Evolutionary conservation across 2,329 filamentous ascomycete genomes (phyloP).

Genomic region (Penicillium sclerotigenum): DNA sequence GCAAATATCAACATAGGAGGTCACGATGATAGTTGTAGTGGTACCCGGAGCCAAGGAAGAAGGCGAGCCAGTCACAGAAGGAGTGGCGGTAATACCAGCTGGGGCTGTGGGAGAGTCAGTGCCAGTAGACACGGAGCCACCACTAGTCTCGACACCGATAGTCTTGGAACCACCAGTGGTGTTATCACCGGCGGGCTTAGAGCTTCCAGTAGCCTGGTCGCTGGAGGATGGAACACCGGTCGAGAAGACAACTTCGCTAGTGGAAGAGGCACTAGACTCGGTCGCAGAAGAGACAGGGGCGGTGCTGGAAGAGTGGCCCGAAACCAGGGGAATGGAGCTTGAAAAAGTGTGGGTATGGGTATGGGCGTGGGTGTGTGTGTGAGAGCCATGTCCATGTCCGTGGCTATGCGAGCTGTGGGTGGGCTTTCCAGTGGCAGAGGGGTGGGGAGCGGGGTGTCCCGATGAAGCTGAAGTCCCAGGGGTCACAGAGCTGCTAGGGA

Average conservation of each 20-base stretch:
- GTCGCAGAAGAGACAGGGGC: background rate
- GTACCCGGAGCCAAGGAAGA: slow-evolving; percentile 24
- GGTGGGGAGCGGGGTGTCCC: background rate
- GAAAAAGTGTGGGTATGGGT: background rate
- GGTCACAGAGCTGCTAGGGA: slow-evolving; percentile 2
- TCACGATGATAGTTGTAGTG: slow-evolving; percentile 39
- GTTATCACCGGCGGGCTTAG: background rate
- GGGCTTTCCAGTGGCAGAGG: slow-evolving; percentile 3
- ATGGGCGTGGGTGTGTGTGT: background rate
- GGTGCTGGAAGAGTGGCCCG: background rate
- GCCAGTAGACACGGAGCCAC: slow-evolving; percentile 4
- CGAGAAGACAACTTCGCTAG: background rate
- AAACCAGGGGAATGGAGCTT: slow-evolving; percentile 1
- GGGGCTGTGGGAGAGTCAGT: slow-evolving; percentile 7
- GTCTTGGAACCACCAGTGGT: background rate
- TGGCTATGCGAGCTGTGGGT: slow-evolving; percentile 3
- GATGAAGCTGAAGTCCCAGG: slow-evolving; percentile 1
- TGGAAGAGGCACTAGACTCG: slow-evolving; percentile 1
- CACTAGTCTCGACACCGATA: background rate
- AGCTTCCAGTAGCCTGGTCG: background rate
- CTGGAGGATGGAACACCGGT: background rate
- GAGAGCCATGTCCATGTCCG: background rate
- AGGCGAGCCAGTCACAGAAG: slow-evolving; percentile 14
- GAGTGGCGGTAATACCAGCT: slow-evolving; percentile 5
- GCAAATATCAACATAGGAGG: slow-evolving; percentile 43